Base-by-base conservation (phyloP, 306 rosid species). In the Vicia faba region DNA sequence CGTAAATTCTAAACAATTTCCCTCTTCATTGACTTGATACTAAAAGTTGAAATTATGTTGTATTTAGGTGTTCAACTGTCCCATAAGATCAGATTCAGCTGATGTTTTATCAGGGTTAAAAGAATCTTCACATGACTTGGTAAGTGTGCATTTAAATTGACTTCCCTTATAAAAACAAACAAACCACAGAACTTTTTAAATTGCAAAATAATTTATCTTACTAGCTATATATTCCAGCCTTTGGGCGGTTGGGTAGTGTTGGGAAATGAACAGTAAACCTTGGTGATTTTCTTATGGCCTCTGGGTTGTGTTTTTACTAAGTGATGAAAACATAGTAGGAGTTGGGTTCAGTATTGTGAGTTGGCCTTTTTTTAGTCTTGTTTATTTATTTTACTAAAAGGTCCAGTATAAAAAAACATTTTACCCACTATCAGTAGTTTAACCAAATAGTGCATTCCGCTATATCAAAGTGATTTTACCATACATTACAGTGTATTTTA, bases 51-150 rank as follows among this genome's bases (percentile, higher is more conserved):
- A 7, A 40, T 20, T 8, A 1, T 70, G 70, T 67, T 78, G n/a
- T 40, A 82, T 84, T 75, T 82, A 93, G 99, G 99, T 93, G 60
- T 90, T 93, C 53, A 90, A 90, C 70, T 93, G 99, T 84, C 99
- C 99, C 66, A 93, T 93, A 77, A 85, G 99, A 75, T 80, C 86
- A 49, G 99, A 93, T 85, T 93, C 99, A 58, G 99, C 95, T 40
- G 40, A 76, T 53, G 67, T 93, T 61, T 78, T 93, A 75, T 86
- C 92, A 66, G 99, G 84, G 74, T 84, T 93, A 72, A 88, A 88
- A 81, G 83, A 66, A 78, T 88, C 99, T 9, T 93, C 99, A 4
- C 99, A 93, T 81, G 99, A 93, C 81, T 80, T 93, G 96, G 99
- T 93, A 88, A 72, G 87, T 73, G 33, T 57, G 48, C 58, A n/a